These are phyloP conservation scores for Triticum urartu DNA, from an alignment of 176 grass and related monocot species.

Conservation along the genomic window DNA sequence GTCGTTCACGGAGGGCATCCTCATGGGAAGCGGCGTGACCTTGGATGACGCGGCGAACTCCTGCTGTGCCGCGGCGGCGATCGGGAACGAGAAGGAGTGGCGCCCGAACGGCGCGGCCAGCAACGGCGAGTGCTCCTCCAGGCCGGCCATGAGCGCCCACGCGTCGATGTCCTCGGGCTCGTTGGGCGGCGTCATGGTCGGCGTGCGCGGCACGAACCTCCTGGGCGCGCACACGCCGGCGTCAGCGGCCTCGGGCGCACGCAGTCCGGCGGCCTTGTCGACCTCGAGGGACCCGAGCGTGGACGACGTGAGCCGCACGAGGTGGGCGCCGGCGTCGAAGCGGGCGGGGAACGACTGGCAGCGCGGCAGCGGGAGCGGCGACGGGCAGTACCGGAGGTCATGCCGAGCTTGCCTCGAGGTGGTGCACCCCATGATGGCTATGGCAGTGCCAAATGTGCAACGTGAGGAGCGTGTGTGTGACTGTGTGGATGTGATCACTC, in stretches of 20 bases:
- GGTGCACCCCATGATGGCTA: conserved; percentile 78
- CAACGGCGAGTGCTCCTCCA: conserved; percentile 61
- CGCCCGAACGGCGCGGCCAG: conserved; percentile 48
- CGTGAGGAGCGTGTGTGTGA: not conserved
- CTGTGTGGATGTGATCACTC: not conserved
- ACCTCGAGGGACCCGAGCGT: conserved; percentile 67
- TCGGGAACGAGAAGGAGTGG: conserved; percentile 88
- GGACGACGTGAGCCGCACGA: conserved; percentile 69
- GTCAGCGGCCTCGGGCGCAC: not conserved
- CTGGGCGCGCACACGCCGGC: not conserved
- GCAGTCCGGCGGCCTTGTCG: conserved; percentile 23
- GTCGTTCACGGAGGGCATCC: not conserved
- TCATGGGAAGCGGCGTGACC: conserved; percentile 38
- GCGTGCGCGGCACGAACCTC: conserved; percentile 56
- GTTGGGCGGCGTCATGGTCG: conserved; percentile 90
- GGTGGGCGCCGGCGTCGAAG: conserved; percentile 34
- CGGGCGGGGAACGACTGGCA: conserved; percentile 49
- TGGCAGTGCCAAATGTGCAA: not conserved
- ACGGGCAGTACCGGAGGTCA: conserved; percentile 57
- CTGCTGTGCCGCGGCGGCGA: not conserved
- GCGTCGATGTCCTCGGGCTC: conserved; percentile 87
- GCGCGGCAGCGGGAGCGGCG: conserved; percentile 50
- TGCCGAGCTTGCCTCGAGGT: conserved; percentile 74
- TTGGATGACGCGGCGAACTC: conserved; percentile 42
- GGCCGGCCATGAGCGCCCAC: conserved; percentile 75